Evolutionary conservation across 1,284 basidiomycete genomes (phyloP).

Genomic region (Chalciporus piperatoides): DNA sequence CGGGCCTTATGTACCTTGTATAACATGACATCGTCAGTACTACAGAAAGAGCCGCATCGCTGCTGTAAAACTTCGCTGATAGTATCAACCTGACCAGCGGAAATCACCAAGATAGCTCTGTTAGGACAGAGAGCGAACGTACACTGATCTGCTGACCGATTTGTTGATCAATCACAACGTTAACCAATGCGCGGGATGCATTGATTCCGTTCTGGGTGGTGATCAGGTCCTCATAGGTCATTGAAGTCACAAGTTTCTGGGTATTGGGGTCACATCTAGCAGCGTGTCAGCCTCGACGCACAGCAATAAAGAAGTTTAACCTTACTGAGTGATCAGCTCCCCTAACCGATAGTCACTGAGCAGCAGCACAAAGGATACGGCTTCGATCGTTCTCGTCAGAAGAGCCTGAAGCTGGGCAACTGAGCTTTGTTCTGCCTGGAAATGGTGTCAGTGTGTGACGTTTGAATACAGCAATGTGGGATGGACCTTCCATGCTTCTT

Average conservation of each 20-base stretch:
- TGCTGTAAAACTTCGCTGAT: slow-evolving; percentile 94
- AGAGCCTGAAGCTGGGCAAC: slow-evolving; percentile 71
- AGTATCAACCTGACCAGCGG: slow-evolving; percentile 74
- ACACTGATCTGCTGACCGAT: slow-evolving; percentile 95
- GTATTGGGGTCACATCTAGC: slow-evolving; percentile 64
- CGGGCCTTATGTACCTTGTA: no score
- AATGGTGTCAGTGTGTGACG: slow-evolving; percentile 11
- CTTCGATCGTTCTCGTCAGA: slow-evolving; percentile 82
- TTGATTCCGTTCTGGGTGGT: slow-evolving; percentile 80
- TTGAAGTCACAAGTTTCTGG: slow-evolving; percentile 60
- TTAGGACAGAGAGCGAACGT: slow-evolving; percentile 26
- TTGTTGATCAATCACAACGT: slow-evolving; percentile 95
- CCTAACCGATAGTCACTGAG: slow-evolving; percentile 88
- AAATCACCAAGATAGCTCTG: slow-evolving; percentile 12
- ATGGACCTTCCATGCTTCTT: slow-evolving; percentile 80
- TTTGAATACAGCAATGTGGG: not conserved
- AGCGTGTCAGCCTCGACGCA: slow-evolving; percentile 13
- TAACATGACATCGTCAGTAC: slow-evolving; percentile 95
- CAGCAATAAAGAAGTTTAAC: slow-evolving; percentile 14
- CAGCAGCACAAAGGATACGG: slow-evolving; percentile 89
- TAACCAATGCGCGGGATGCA: slow-evolving; percentile 85
- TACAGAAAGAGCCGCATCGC: slow-evolving; percentile 96
- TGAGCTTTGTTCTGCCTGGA: slow-evolving; percentile 76
- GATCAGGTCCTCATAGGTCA: slow-evolving; percentile 85
- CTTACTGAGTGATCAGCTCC: slow-evolving; percentile 80